phyloP scores from a whole-genome alignment of 179 eudicot species.

The Silene noctiflora region DNA sequence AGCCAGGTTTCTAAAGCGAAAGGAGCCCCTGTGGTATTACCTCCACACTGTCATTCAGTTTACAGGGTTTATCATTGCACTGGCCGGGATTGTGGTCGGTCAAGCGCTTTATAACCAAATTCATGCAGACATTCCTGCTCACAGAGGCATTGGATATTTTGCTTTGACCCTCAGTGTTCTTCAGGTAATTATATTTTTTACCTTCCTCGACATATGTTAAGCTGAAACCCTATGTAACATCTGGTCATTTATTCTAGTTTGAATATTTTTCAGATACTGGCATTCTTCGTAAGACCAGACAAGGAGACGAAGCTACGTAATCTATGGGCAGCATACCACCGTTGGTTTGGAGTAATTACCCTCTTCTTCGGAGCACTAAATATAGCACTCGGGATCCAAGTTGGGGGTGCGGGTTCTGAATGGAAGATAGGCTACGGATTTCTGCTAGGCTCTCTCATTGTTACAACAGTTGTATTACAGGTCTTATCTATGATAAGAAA shows the following conservation, averaged over 20 bases:
- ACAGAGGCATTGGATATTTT: slow-evolving; percentile 86
- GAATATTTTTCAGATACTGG: slow-evolving; percentile 49
- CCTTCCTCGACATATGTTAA: slow-evolving; percentile 1
- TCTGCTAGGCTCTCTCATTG: slow-evolving; percentile 43
- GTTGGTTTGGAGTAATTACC: slow-evolving; percentile 65
- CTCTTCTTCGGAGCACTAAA: slow-evolving; percentile 80
- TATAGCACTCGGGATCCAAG: slow-evolving; percentile 71
- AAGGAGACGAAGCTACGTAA: slow-evolving; percentile 66
- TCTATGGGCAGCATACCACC: slow-evolving; percentile 84
- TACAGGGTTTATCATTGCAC: slow-evolving; percentile 61
- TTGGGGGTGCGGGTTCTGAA: slow-evolving; percentile 54
- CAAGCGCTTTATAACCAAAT: slow-evolving; percentile 50
- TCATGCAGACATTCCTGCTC: slow-evolving; percentile 57
- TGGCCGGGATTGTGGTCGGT: slow-evolving; percentile 73
- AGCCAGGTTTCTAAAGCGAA: slow-evolving; percentile 72
- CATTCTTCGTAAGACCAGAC: slow-evolving; percentile 79
- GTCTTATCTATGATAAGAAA: slow-evolving; percentile 52
- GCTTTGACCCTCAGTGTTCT: slow-evolving; percentile 64
- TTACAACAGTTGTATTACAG: slow-evolving; percentile 59
- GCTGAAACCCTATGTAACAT: neutral
- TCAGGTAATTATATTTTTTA: slow-evolving; percentile 46
- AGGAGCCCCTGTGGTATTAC: slow-evolving; percentile 82
- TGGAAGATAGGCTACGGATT: slow-evolving; percentile 93
- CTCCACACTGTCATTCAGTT: slow-evolving; percentile 73
- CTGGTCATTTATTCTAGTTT: neutral